phyloP scores from a whole-genome alignment of 129 eudicot species.

The Ambrosia artemisiifolia region DNA sequence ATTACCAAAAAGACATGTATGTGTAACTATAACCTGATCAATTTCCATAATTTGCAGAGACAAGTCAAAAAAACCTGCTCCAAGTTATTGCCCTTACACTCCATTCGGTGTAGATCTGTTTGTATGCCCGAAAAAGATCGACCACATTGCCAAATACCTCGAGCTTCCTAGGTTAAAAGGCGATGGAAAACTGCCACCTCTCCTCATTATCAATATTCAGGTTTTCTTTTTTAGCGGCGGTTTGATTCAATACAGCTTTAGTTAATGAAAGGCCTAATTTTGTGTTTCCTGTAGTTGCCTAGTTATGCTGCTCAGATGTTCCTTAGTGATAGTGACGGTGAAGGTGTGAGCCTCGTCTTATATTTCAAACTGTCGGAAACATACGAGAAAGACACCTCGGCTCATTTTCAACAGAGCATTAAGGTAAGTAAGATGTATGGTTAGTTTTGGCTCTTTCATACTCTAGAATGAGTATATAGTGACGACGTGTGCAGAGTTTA shows the following conservation, averaged over 20 bases:
- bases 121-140: slow-evolving; percentile 59
- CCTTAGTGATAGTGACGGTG: slow-evolving; percentile 78
- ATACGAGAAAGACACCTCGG: slow-evolving; percentile 48
- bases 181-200: slow-evolving; percentile 53
- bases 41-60: slow-evolving; percentile 51
- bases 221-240: slow-evolving; percentile 23
- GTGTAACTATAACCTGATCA: background rate
- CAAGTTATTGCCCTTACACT: slow-evolving; percentile 58
- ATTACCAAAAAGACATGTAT: background rate
- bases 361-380: slow-evolving; percentile 69
- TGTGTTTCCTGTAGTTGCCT: slow-evolving; percentile 55
- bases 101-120: slow-evolving; percentile 88
- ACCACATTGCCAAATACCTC: slow-evolving; percentile 82
- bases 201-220: slow-evolving; percentile 89
- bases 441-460: background rate
- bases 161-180: slow-evolving; percentile 70
- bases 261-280: background rate
- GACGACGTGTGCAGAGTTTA: slow-evolving; percentile 45
- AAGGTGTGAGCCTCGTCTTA: slow-evolving; percentile 85
- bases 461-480: background rate
- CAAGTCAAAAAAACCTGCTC: slow-evolving; percentile 78
- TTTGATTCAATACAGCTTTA: background rate
- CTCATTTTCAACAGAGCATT: slow-evolving; percentile 59
- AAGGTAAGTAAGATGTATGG: slow-evolving; percentile 44
- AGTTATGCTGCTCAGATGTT: slow-evolving; percentile 82